phyloP scores from a whole-genome alignment of 305 asterid species.

The Fraxinus albicans region DNA sequence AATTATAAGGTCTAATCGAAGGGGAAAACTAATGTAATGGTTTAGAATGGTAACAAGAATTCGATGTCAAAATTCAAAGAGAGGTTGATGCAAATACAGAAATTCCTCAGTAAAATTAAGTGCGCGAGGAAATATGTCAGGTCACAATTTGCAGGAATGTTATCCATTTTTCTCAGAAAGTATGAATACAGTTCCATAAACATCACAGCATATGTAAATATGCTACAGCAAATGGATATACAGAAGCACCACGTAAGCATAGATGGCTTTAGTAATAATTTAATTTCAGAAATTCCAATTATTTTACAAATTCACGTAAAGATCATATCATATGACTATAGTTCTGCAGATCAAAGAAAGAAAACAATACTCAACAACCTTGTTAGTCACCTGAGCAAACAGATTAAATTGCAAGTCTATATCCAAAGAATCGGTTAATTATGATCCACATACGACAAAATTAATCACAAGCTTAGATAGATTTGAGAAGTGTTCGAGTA shows the following conservation, averaged over 20 bases:
- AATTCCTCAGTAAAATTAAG: background rate
- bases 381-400: background rate
- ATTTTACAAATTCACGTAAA: background rate
- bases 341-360: background rate
- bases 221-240: background rate
- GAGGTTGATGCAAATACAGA: background rate
- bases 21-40: background rate
- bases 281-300: background rate
- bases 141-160: background rate
- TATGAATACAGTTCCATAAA: background rate
- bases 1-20: background rate
- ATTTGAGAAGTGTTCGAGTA: background rate
- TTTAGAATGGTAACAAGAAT: background rate
- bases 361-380: background rate
- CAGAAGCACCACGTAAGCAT: background rate
- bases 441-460: background rate
- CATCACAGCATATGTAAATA: background rate
- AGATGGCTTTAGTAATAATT: background rate
- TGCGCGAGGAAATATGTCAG: background rate
- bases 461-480: background rate
- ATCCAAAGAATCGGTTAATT: background rate
- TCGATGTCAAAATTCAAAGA: background rate
- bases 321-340: background rate
- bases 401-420: background rate
- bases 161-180: background rate